Evolutionary conservation across 768 basidiomycete species (phyloP).

Genomic region (Clathrus columnatus): DNA sequence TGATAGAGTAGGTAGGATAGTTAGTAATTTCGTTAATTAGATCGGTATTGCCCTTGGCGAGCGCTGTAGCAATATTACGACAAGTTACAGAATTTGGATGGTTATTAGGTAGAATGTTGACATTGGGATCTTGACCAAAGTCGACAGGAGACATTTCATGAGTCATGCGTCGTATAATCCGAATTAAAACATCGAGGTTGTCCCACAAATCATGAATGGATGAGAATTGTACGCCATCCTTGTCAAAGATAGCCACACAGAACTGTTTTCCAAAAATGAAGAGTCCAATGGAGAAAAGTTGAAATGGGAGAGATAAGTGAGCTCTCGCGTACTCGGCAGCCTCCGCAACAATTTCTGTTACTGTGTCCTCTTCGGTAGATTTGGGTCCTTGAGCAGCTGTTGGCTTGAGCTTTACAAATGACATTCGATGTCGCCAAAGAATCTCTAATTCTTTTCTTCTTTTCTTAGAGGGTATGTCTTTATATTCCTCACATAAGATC

Average conservation of each 20-base stretch:
- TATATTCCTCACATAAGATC: too few relatives aligned
- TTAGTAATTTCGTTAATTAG: too few relatives aligned
- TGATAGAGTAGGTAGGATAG: too few relatives aligned
- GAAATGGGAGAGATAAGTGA: slow-evolving; percentile 22
- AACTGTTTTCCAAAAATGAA: slow-evolving; percentile 24
- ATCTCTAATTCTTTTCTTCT: too few relatives aligned
- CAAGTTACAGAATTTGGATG: not conserved
- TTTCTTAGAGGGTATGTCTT: too few relatives aligned
- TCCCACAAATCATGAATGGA: slow-evolving; percentile 19
- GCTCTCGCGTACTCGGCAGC: slow-evolving; percentile 22
- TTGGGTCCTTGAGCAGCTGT: not conserved
- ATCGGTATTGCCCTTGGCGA: too few relatives aligned
- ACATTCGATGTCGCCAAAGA: too few relatives aligned
- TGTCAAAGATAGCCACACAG: slow-evolving; percentile 25
- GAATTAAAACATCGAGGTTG: slow-evolving; percentile 19
- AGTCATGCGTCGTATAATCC: slow-evolving; percentile 17
- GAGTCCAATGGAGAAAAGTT: slow-evolving; percentile 22
- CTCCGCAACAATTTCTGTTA: not conserved
- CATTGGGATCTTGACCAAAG: slow-evolving; percentile 9
- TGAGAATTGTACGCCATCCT: slow-evolving; percentile 22
- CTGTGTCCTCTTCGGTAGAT: too few relatives aligned
- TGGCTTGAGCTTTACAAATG: not conserved
- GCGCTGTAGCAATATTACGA: not conserved
- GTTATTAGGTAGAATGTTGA: not conserved
- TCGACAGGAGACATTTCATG: slow-evolving; percentile 3